These are phyloP conservation scores for Mycena polygramma DNA, from an alignment of 768 basidiomycete genomes.

Conservation along the genomic window DNA sequence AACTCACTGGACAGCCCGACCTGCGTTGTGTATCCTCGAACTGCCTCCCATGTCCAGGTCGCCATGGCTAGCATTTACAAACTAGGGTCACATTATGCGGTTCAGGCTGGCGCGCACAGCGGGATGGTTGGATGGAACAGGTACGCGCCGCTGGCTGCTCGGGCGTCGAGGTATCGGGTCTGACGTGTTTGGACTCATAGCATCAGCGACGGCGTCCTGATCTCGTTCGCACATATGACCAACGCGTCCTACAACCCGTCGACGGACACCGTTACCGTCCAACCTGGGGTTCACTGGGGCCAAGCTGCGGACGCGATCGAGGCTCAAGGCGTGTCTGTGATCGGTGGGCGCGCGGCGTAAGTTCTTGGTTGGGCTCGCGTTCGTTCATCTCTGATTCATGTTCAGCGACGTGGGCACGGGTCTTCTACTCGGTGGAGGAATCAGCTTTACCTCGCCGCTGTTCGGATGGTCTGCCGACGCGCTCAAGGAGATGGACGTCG, in stretches of 20 bases:
- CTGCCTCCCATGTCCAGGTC: conserved; percentile 49
- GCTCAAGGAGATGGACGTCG: conserved; percentile 56
- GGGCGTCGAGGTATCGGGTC: background rate
- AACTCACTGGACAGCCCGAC: conserved; percentile 50
- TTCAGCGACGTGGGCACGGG: conserved; percentile 56
- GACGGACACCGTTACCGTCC: conserved; percentile 52
- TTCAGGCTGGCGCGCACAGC: conserved; percentile 57
- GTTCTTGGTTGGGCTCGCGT: too few species aligned
- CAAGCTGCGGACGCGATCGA: conserved; percentile 51
- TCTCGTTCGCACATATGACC: conserved; percentile 52
- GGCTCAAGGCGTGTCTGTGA: conserved; percentile 53
- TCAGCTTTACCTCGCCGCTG: conserved; percentile 53
- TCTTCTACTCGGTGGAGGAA: conserved; percentile 58
- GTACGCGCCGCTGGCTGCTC: conserved; percentile 2
- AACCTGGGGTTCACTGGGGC: conserved; percentile 58
- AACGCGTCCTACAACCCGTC: conserved; percentile 47
- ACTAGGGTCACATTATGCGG: conserved; percentile 53
- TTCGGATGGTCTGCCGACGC: conserved; percentile 55
- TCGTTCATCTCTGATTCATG: background rate
- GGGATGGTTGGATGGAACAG: conserved; percentile 48
- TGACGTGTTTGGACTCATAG: conserved; percentile 37
- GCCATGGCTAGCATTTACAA: conserved; percentile 55
- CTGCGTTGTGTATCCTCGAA: conserved; percentile 53
- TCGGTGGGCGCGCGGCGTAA: conserved; percentile 46
- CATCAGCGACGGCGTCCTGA: conserved; percentile 53